These are phyloP conservation scores for Fomes fomentarius DNA, from an alignment of 1,284 basidiomycete genomes.

Conservation along the genomic window DNA sequence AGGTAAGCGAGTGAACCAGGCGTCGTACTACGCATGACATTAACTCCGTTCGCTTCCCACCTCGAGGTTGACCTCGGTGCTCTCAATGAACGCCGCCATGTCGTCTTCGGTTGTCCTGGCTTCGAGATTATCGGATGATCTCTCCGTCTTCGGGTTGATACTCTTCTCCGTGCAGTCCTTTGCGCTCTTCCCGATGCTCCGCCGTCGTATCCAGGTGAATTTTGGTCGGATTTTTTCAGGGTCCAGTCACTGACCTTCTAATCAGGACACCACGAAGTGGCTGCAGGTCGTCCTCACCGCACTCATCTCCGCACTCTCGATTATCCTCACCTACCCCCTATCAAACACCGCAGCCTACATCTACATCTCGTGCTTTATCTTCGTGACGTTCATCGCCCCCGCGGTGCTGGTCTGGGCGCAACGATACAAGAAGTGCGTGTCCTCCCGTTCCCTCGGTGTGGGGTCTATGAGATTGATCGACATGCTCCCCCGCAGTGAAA, in stretches of 20 bases:
- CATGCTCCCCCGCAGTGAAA: constrained; percentile 39
- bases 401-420: constrained; percentile 80
- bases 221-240: background rate
- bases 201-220: constrained; percentile 78
- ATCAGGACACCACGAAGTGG: constrained; percentile 22
- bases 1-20: constrained; percentile 32
- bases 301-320: constrained; percentile 47
- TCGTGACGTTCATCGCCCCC: constrained; percentile 73
- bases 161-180: constrained; percentile 87
- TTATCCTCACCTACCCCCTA: constrained; percentile 54
- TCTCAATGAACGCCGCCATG: constrained; percentile 95
- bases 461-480: constrained; percentile 5
- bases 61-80: constrained; percentile 79
- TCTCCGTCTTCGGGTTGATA: constrained; percentile 90
- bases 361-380: constrained; percentile 51
- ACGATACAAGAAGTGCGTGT: constrained; percentile 74
- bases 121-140: constrained; percentile 82
- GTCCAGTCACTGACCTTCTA: constrained; percentile 1
- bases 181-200: constrained; percentile 83
- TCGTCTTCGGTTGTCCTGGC: constrained; percentile 94
- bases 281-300: constrained; percentile 55
- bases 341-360: constrained; percentile 56
- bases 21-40: constrained; percentile 13
- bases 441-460: constrained; percentile 28
- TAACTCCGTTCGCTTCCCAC: constrained; percentile 25